phyloP scores from a whole-genome alignment of 139 green algal genomes.

The Coelastrella sp. region DNA sequence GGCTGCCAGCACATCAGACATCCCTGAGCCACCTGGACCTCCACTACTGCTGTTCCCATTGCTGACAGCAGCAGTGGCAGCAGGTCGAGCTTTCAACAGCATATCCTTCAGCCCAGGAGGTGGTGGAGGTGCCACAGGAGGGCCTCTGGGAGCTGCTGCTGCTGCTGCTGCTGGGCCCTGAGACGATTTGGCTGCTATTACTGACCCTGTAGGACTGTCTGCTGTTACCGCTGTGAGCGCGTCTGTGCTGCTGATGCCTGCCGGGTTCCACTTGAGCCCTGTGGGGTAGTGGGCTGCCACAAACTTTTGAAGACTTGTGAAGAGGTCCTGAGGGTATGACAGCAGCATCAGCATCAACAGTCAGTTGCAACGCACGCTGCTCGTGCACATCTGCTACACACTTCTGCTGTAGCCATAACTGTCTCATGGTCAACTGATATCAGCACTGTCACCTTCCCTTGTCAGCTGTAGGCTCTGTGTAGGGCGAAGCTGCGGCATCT shows the following conservation, averaged over 20 bases:
- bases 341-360: neutral
- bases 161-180: neutral
- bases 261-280: conserved; percentile 79
- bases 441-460: no score
- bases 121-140: conserved; percentile 27
- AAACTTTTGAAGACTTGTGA: conserved; percentile 57
- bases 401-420: neutral
- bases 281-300: conserved; percentile 67
- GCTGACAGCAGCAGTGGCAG: conserved; percentile 6
- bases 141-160: neutral
- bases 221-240: conserved; percentile 6
- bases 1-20: conserved; percentile 30
- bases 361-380: no score
- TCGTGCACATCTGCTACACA: no score
- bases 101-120: neutral
- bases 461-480: no score
- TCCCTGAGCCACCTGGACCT: neutral
- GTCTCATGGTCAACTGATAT: no score
- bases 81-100: conserved; percentile 29
- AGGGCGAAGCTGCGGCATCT: no score
- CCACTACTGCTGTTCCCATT: conserved; percentile 24
- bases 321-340: conserved; percentile 38
- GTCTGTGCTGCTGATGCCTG: conserved; percentile 45
- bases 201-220: conserved; percentile 8
- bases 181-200: neutral